phyloP scores from a whole-genome alignment of 2,329 filamentous ascomycete genomes.

The Aspergillus viridinutans region DNA sequence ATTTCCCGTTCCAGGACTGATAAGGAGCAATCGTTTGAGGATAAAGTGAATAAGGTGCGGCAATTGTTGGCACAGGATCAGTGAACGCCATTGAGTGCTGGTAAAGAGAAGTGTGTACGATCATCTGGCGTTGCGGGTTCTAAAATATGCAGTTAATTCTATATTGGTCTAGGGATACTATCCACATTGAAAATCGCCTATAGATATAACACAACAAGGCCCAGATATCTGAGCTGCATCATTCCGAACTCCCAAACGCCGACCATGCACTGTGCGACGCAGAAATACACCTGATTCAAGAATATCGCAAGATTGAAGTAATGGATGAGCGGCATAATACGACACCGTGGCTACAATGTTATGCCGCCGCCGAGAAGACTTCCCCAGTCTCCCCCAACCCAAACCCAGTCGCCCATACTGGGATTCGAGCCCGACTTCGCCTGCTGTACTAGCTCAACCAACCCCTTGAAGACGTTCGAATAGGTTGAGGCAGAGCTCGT shows the following conservation, averaged over 20 bases:
- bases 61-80: constrained; percentile 42
- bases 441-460: constrained; percentile 34
- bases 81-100: background rate
- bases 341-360: constrained; percentile 19
- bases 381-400: constrained; percentile 42
- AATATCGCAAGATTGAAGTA: background rate
- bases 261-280: background rate
- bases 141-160: background rate
- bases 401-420: constrained; percentile 42
- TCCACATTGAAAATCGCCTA: background rate
- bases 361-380: constrained; percentile 38
- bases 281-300: background rate
- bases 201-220: background rate
- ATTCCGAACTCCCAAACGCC: constrained; percentile 4
- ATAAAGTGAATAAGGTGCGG: constrained; percentile 67
- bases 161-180: background rate
- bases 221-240: background rate
- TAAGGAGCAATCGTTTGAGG: constrained; percentile 74
- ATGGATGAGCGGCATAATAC: background rate
- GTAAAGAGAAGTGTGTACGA: background rate
- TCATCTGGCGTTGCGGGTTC: background rate
- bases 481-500: constrained; percentile 26
- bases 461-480: constrained; percentile 35
- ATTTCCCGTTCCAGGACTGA: constrained; percentile 59
- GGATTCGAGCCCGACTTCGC: constrained; percentile 36